A percentile compares a stretch with the other conserved stretches of the same genome.
Evolutionary conservation across 2,329 filamentous ascomycete species (phyloP).

Genomic region (Mycosphaerella arachidis): DNA sequence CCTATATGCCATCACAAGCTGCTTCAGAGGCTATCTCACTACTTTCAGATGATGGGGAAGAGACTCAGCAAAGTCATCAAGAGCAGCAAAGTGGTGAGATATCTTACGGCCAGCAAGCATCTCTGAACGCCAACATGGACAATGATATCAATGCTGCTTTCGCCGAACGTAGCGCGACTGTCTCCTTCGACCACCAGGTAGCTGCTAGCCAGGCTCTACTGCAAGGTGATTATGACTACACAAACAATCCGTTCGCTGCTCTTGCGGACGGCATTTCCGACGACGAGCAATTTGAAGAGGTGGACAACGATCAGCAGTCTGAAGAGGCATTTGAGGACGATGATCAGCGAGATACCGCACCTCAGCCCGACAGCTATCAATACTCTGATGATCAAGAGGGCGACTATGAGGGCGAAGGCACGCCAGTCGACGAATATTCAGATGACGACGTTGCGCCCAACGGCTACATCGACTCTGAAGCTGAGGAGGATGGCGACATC

Average conservation of each 20-base stretch:
- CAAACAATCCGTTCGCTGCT: constrained; percentile 14
- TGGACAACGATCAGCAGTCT: constrained; percentile 12
- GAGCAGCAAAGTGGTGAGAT: neutral
- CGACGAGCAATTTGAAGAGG: constrained; percentile 13
- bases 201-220: neutral
- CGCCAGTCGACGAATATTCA: neutral
- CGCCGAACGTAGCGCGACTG: neutral
- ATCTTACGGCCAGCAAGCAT: neutral
- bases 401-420: constrained; percentile 17
- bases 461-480: constrained; percentile 5
- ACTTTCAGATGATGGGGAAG: constrained; percentile 21
- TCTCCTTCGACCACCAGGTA: neutral
- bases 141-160: constrained; percentile 3
- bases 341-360: constrained; percentile 7
- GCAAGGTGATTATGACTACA: constrained; percentile 6
- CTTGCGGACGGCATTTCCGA: constrained; percentile 6
- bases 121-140: constrained; percentile 2
- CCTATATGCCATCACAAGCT: constrained; percentile 16
- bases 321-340: constrained; percentile 8
- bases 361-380: constrained; percentile 16
- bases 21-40: constrained; percentile 20
- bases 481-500: constrained; percentile 9
- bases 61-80: neutral
- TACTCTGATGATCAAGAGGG: constrained; percentile 13
- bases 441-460: constrained; percentile 11